Evolutionary conservation across 257 asterid species (phyloP).

Genomic region (Lantana camara): DNA sequence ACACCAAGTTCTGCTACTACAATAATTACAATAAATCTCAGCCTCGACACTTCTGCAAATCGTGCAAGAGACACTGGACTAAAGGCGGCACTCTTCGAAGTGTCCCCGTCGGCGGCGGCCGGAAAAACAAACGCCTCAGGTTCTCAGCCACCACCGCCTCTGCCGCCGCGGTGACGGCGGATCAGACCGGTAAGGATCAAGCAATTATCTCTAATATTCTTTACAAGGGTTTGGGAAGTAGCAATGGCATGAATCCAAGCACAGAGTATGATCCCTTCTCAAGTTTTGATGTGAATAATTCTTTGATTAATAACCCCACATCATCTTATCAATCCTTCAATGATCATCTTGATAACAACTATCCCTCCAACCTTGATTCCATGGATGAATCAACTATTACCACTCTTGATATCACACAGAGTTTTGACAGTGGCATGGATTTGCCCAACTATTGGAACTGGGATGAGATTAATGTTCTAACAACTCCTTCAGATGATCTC

Average conservation of each 20-base stretch:
- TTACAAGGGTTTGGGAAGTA: slow-evolving; percentile 18
- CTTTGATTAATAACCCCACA: slow-evolving; percentile 17
- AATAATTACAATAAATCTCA: slow-evolving; percentile 38
- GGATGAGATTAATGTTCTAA: slow-evolving; percentile 24
- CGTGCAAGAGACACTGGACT: slow-evolving; percentile 40
- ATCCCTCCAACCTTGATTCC: slow-evolving; percentile 21
- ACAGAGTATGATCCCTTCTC: slow-evolving; percentile 22
- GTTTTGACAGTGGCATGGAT: slow-evolving; percentile 29
- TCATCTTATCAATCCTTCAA: slow-evolving; percentile 14
- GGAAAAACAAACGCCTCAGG: slow-evolving; percentile 29
- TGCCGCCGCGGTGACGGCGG: too few relatives aligned
- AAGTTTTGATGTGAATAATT: slow-evolving; percentile 23
- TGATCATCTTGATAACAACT: neutral
- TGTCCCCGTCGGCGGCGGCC: slow-evolving; percentile 35
- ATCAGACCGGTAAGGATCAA: slow-evolving; percentile 7
- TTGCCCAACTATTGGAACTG: slow-evolving; percentile 27
- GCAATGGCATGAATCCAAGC: neutral
- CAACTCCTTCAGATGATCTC: slow-evolving; percentile 3
- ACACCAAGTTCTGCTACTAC: slow-evolving; percentile 36
- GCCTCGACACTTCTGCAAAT: slow-evolving; percentile 40
- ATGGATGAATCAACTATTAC: slow-evolving; percentile 38
- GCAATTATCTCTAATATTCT: slow-evolving; percentile 19
- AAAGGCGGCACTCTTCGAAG: slow-evolving; percentile 38
- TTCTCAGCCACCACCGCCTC: neutral
- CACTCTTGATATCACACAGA: slow-evolving; percentile 25